phyloP scores from a whole-genome alignment of 1,284 basidiomycete genomes.

The Vanrija sp. region DNA sequence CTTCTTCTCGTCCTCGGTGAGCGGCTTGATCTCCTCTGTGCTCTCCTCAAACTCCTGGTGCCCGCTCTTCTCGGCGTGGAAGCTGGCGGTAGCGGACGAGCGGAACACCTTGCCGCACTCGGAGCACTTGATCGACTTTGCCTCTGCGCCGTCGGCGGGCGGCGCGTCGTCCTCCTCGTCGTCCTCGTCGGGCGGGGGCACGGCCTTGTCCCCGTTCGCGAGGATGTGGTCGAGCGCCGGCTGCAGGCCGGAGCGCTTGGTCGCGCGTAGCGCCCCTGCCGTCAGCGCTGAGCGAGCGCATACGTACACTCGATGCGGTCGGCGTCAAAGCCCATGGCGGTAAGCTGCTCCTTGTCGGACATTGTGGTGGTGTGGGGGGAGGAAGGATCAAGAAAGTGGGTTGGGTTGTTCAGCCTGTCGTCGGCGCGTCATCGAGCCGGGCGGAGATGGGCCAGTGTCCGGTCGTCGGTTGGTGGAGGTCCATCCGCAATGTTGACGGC shows the following conservation, averaged over 20 bases:
- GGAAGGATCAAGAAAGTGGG: neutral
- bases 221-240: conserved; percentile 85
- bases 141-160: conserved; percentile 35
- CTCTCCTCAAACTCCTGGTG: conserved; percentile 95
- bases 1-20: conserved; percentile 92
- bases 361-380: conserved; percentile 18
- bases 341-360: conserved; percentile 68
- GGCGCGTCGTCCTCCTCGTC: conserved; percentile 67
- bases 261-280: conserved; percentile 78
- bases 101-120: conserved; percentile 81
- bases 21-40: conserved; percentile 73
- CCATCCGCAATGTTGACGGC: neutral
- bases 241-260: conserved; percentile 68
- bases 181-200: conserved; percentile 56
- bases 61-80: conserved; percentile 91
- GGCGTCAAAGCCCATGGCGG: conserved; percentile 80
- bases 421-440: neutral
- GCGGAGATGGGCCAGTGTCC: neutral
- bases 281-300: neutral
- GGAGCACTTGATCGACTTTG: conserved; percentile 41
- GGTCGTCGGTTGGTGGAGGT: neutral
- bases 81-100: conserved; percentile 82
- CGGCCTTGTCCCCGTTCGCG: conserved; percentile 66
- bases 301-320: conserved; percentile 76
- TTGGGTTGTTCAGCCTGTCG: no score